Base-by-base conservation (phyloP, 441 rosid species). In the Metrosideros polymorpha region DNA sequence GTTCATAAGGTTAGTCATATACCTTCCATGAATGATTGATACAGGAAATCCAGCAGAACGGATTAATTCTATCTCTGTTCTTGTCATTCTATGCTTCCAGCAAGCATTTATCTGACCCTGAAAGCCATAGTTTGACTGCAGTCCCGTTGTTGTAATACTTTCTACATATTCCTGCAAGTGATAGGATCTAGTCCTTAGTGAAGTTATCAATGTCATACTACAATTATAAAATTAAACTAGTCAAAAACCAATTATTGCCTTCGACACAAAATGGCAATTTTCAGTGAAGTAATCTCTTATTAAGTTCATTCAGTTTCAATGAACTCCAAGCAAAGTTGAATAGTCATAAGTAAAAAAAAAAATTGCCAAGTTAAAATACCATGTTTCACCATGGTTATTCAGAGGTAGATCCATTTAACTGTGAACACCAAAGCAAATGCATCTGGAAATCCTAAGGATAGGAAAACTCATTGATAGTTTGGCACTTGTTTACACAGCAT, bases 21-120 rank as follows among this genome's bases (percentile, higher is more conserved):
- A 98, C 99, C 99, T 96, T 91, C 99, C 99, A 87, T 98, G 99
- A 90, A 98, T 94, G 88, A 95, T 91, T 3, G 98, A 94, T 85
- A 97, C 98, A 86, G 94, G 99, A 91, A 96, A 95, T 86, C 94
- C 98, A 59, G 91, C 92, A 7, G 95, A 91, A 6, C 95, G 91
- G 84, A 96, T 96, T 10, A 18, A 39, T 86, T 95, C 96, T 19
- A 94, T 90, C 84, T 97, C 99, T 76, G 88, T 84, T 87, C 45
- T 90, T 84, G 95, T 90, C 90, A 98, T 86, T 89, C 91, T 93
- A 88, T 98, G 99, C 53, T 89, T 92, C 99, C 99, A 97, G 90
- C 99, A 98, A 42, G 99, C 99, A 90, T 93, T 95, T 56, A 96
- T 53, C 91, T 98, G 99, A 86, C 99, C 99, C 76, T 96, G 95